Conservation (phyloP, 768 basidiomycete species). For the Lyophyllum shimeji region DNA sequence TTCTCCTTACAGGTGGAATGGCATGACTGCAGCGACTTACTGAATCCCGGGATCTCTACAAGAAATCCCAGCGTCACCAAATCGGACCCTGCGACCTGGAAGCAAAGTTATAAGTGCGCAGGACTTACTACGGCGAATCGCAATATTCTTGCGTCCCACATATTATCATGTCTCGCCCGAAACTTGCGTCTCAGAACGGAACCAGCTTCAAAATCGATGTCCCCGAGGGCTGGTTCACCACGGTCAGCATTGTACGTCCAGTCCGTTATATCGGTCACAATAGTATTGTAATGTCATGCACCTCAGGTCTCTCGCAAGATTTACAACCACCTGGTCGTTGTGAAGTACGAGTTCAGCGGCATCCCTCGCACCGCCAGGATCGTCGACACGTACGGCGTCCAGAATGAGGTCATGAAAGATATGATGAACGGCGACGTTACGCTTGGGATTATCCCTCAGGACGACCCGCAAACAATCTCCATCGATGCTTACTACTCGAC, state of each 20-base stretch:
- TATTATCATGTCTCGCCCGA: slow-evolving; percentile 8
- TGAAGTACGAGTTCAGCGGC: background rate
- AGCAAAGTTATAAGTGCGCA: background rate
- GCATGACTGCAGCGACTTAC: background rate
- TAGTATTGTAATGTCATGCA: background rate
- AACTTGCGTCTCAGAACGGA: slow-evolving; percentile 1
- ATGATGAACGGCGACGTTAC: background rate
- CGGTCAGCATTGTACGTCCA: slow-evolving; percentile 6
- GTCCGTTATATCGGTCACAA: background rate
- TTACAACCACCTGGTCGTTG: slow-evolving; percentile 4
- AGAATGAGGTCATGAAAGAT: slow-evolving; percentile 6
- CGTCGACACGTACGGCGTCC: background rate
- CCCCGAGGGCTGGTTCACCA: slow-evolving; percentile 11
- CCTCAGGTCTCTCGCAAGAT: slow-evolving; percentile 7
- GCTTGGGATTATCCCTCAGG: slow-evolving; percentile 4
- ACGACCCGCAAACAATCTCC: background rate
- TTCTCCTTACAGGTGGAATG: background rate
- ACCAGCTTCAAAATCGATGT: slow-evolving; percentile 8
- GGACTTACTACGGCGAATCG: background rate
- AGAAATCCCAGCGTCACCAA: background rate
- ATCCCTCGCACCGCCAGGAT: background rate
- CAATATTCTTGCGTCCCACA: background rate
- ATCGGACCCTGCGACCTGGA: background rate
- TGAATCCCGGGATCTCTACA: background rate
- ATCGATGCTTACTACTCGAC: slow-evolving; percentile 5